Conservation (phyloP, 2,329 filamentous ascomycete genomes). For the Penicillium sp. region DNA sequence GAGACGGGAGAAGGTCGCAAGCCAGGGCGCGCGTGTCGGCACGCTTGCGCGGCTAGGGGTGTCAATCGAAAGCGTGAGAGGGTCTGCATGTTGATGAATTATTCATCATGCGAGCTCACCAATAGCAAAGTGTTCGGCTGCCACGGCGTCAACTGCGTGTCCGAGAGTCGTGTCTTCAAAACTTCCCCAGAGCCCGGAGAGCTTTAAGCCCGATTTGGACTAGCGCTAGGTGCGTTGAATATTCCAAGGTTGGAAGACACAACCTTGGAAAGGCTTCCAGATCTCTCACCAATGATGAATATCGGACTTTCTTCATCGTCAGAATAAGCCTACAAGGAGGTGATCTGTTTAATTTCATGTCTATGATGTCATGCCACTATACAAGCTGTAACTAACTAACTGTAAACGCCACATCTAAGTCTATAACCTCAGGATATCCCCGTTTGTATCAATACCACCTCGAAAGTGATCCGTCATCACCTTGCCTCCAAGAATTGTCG, state of each 20-base stretch:
- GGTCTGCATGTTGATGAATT: slow-evolving; percentile 26
- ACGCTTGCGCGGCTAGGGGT: slow-evolving; percentile 19
- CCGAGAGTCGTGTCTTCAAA: slow-evolving; percentile 15
- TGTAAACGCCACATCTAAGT: not conserved
- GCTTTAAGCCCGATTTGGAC: slow-evolving; percentile 20
- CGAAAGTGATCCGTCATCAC: slow-evolving; percentile 78
- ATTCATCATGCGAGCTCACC: slow-evolving; percentile 23
- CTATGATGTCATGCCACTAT: slow-evolving; percentile 1
- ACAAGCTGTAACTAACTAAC: slow-evolving; percentile 1
- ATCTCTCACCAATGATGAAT: too few species aligned
- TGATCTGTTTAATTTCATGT: not conserved
- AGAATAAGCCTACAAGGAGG: not conserved
- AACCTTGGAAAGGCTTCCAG: too few species aligned
- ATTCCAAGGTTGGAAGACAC: too few species aligned
- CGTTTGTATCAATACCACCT: slow-evolving; percentile 77
- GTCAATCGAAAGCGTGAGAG: slow-evolving; percentile 30
- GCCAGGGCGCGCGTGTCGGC: slow-evolving; percentile 15
- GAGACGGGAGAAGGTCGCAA: slow-evolving; percentile 14
- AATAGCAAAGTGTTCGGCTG: not conserved
- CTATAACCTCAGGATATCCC: slow-evolving; percentile 64
- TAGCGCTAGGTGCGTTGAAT: slow-evolving; percentile 16
- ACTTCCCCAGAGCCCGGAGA: slow-evolving; percentile 20
- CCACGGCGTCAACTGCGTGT: slow-evolving; percentile 3
- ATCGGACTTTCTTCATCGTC: too few species aligned
- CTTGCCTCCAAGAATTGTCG: slow-evolving; percentile 83